A percentile compares a stretch with the other conserved stretches of the same genome.
phyloP scores from a whole-genome alignment of 192 early-diverging fungal genomes.

The Backusella tarrabulga region DNA sequence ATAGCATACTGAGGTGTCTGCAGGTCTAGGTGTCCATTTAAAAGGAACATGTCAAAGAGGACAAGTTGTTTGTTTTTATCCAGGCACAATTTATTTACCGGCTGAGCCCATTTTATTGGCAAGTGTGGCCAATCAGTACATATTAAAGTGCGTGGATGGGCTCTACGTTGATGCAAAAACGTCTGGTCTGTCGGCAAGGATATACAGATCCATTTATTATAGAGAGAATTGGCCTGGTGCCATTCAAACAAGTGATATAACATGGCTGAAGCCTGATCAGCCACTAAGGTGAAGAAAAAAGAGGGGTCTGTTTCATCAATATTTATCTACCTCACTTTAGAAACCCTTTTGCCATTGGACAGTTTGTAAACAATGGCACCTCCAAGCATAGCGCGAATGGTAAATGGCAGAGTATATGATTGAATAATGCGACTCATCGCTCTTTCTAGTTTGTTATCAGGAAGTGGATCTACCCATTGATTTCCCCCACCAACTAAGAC shows the following conservation, averaged over 20 bases:
- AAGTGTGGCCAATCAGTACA: constrained; percentile 44
- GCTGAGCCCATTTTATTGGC: constrained; percentile 45
- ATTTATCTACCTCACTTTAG: neutral
- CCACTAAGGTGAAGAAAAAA: constrained; percentile 16
- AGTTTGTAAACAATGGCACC: constrained; percentile 47
- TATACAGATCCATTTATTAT: constrained; percentile 39
- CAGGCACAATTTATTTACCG: constrained; percentile 40
- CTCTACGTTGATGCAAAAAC: constrained; percentile 44
- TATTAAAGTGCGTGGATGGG: constrained; percentile 46
- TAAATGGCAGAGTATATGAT: neutral
- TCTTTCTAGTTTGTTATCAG: constrained; percentile 40
- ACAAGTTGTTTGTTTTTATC: constrained; percentile 31
- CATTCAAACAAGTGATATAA: constrained; percentile 37
- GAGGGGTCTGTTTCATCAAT: neutral
- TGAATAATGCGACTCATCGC: neutral
- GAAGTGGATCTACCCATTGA: constrained; percentile 39
- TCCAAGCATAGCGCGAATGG: constrained; percentile 34
- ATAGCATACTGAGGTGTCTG: neutral
- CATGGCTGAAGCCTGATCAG: constrained; percentile 36
- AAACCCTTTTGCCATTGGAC: constrained; percentile 46
- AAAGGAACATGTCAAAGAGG: constrained; percentile 15
- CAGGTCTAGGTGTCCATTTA: constrained; percentile 27
- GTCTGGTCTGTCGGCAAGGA: constrained; percentile 36
- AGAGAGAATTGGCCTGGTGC: constrained; percentile 49
- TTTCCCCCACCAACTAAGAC: constrained; percentile 36